Evolutionary conservation across 2,329 filamentous ascomycete species (phyloP), one percentile per base, ranked within the genome.

Genomic region (Neonectria hederae): DNA sequence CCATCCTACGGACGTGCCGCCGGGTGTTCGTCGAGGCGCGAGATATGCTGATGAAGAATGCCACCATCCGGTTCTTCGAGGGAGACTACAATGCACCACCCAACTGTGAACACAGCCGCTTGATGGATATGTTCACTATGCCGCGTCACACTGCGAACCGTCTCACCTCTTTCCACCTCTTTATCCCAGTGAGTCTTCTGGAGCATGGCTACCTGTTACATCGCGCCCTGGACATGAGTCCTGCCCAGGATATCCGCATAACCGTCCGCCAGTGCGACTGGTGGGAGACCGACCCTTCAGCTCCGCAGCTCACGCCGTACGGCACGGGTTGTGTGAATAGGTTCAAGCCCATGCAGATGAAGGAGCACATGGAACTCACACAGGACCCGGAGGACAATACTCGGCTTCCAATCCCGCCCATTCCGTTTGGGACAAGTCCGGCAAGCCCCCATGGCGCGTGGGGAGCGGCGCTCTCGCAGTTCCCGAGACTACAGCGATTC

Each of bases 81-180:
- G 42, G 30, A n/a, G 26, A 49, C 13, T 19, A 43, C 3, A 56
- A 43, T 30, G 19, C 52, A 5, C 42, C 53, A 5, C 49, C 26
- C 2, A 53, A 59, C 24, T 48, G 42, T 32, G 14, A 19, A 14
- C 60, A 30, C 32, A 49, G 55, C 5, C 48, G 53, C 35, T 35
- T 49, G 22, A 53, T 59, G 24, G 49, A 46, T 22, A 46, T 48
- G 43, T 38, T 22, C 13, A 32, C 22, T 2, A 63, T 66, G 59
- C 45, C 63, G 17, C 63, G 65, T 6, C 63, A 67, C 35, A 53
- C 59, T 13, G 65, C 59, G 9, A 66, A 67, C 26, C 59, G 65
- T 21, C 24, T 67, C 22, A 62, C 53, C 3, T 66, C 63, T 2
- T 26, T 63, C 17, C 59, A 66, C 10, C 11, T 66, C 13, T 56